Evolutionary conservation across 805 yeast genomes (phyloP), one percentile per base, ranked within the genome.

Genomic region (Wickerhamiella alocasiicola): DNA sequence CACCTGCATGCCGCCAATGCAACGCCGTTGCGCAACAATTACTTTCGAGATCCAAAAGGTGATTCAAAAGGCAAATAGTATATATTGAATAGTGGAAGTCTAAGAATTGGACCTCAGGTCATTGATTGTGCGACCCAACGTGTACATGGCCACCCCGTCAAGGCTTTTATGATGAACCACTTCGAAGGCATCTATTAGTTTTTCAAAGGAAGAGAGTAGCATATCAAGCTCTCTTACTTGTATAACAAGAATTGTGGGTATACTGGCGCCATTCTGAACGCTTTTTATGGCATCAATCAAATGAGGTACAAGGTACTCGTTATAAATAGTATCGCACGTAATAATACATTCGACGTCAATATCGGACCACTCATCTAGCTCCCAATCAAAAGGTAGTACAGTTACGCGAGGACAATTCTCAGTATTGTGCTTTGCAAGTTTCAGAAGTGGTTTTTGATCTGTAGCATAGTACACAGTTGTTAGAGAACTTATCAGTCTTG

Each of bases 261-360:
- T 12, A 9, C 7, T 7, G 30, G 20, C 4, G 30, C 34, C 31
- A 27, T 16, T 13, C 39, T 32, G 28, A 5, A 47, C 46, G 29
- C 46, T 43, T 9, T 28, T n/a, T 4, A 49, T 15, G 11, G 54
- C 54, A 9, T 31, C 44, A 4, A 42, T 9, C 11, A 52, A 45
- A 3, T 46, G 53, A 9, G 20, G 24, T 3, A 46, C 34, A 7
- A 52, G 41, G 28, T 39, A 44, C 9, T 44, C 50, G 34, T 52
- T 52, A 41, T 50, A 52, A 13, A 52, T 44, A 2, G 54, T 50
- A 29, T 52, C 55, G 36, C 53, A 49, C 3, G 55, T 49, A 11
- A 52, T 30, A 4, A 52, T 28, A 5, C 42, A 25, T 5, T 35
- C 41, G 5, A 25, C n/a, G 2, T 28, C 39, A 11, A n/a, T 15